Evolutionary conservation across 306 rosid species (phyloP), one percentile per base, ranked within the genome.

Genomic region (Hippophae gyantsensis): DNA sequence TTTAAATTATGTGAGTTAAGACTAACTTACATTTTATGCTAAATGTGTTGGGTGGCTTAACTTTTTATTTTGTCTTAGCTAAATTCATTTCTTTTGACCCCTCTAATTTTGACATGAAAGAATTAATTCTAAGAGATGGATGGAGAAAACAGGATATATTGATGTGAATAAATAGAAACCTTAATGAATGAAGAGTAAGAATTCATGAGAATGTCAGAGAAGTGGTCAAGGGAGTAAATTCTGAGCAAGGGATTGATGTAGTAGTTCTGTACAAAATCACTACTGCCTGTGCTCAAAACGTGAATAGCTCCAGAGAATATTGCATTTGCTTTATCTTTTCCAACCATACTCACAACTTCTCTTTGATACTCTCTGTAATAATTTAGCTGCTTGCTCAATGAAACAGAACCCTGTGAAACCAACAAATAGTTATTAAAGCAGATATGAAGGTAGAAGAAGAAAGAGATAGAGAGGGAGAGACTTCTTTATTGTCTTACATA

Each of bases 251-350:
- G 81, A 67, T 71, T 62, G 63, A 82, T 57, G 64, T 70, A 77
- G 76, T 85, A 85, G 72, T 81, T 84, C 68, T 78, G 80, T 57
- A 85, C 48, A 61, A 70, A 85, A 64, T 85, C 94, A 61, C 84
- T 77, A 77, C 63, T 77, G 49, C 89, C 94, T 25, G 89, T 73
- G 61, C 82, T 68, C 7, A 85, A 65, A 66, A 85, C 68, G 48
- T 82, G 76, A 55, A 85, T 75, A 26, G 77, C 72, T 14, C 78
- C 70, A 13, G 86, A 75, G 73, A 82, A 70, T 64, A 75, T 79
- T 43, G 48, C 70, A 14, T 71, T 71, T 67, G 79, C 89, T 57
- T 66, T 65, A 12, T 46, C 66, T 58, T 53, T 64, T 71, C 94
- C 86, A 12, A 79, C 79, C 76, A 77, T 48, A 12, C 66, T 68